Conservation (phyloP, 176 grass and related monocot species). For the Avena eriantha region DNA sequence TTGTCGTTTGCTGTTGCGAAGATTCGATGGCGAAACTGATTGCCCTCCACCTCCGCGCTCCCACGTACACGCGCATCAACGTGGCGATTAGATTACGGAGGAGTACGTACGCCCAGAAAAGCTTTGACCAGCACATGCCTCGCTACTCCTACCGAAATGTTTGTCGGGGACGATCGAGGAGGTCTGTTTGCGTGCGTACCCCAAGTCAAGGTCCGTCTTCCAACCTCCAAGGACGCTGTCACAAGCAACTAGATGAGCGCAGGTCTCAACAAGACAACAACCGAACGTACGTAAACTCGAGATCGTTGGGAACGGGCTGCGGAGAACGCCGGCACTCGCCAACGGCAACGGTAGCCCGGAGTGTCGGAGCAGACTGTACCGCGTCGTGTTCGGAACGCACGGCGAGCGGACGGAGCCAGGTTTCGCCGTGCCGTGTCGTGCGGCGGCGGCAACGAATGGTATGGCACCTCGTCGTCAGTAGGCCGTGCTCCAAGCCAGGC, state of each 20-base stretch:
- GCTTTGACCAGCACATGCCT: background rate
- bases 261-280: background rate
- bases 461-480: background rate
- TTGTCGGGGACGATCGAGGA: background rate
- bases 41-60: background rate
- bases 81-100: background rate
- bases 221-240: background rate
- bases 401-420: background rate
- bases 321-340: too few relatives aligned
- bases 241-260: too few relatives aligned
- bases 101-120: background rate
- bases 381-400: background rate
- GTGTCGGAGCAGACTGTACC: too few relatives aligned
- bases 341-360: too few relatives aligned
- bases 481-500: background rate
- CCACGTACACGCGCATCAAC: background rate
- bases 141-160: background rate
- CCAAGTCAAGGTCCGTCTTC: background rate
- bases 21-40: slow-evolving; percentile 50
- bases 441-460: slow-evolving; percentile 10
- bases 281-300: background rate
- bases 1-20: slow-evolving; percentile 71
- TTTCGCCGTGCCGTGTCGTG: background rate
- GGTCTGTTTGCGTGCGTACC: background rate
- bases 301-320: background rate